Base-by-base conservation (phyloP, 352 stramenopile genomes). In the Phytophthora chlamydospora region DNA sequence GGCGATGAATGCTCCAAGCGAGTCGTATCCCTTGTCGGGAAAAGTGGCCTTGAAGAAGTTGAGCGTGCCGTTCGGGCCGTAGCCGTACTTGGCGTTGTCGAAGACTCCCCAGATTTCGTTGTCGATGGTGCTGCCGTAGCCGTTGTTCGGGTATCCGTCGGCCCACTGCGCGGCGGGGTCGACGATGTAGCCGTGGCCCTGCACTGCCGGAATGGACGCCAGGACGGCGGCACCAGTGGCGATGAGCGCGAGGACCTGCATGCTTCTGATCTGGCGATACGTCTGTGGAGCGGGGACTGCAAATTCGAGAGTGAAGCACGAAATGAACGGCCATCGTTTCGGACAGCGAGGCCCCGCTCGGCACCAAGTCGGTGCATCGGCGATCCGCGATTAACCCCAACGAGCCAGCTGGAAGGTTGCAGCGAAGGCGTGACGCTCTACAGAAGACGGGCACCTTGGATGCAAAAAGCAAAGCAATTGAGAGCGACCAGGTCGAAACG, bases 121-220 rank as follows among this genome's bases (percentile, higher is more conserved):
- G 58, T 80, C 63, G 33, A 85, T 59, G n/a, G 71, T 80, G 50
- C 71, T 75, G 47, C 69, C 71, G 62, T 78, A 85, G 27, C 76
- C 76, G 51, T 85, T 85, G 36, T 53, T 62, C n/a, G 73, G 51
- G 47, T 82, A 82, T 7, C 70, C 73, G 6, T 76, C 40, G 24
- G 60, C 50, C 69, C 66, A 85, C 34, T 62, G 44, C 32, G 66
- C 54, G 3, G 58, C 73, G 3, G 80, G 78, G 13, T 86, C 63
- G 16, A 79, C 61, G 41, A 88, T 78, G 65, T 88, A 76, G 35
- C 40, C 62, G 53, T 76, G 69, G 9, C 68, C 69, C 3, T 65
- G 43, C 10, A 64, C 69, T 4, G 48, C 11, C 0, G 51, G 56
- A 19, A 62, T 38, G 11, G 49, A 78, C 2, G 46, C 46, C 21